phyloP scores from a whole-genome alignment of 2,329 filamentous ascomycete genomes.

The Achaetomium macrosporum region DNA sequence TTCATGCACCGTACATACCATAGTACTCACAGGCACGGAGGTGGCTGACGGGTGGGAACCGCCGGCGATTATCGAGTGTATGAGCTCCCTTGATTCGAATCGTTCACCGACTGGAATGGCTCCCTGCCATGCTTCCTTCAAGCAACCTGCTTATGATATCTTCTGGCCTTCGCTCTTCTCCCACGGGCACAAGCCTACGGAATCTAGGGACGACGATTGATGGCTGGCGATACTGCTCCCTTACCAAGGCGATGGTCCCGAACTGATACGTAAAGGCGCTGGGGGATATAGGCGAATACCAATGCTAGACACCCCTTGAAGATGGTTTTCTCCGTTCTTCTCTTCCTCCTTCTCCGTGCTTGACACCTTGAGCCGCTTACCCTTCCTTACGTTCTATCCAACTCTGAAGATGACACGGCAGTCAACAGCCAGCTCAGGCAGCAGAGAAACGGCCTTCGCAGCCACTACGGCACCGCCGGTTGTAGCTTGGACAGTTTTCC shows the following conservation, averaged over 20 bases:
- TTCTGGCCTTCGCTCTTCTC: background rate
- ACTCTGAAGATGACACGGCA: background rate
- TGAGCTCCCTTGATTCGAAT: conserved; percentile 5
- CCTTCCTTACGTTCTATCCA: background rate
- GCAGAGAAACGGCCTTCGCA: background rate
- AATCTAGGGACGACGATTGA: conserved; percentile 2
- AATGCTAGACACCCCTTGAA: conserved; percentile 15
- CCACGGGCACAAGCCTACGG: background rate
- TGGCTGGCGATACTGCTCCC: conserved; percentile 5
- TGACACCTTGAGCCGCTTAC: background rate
- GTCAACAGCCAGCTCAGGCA: background rate
- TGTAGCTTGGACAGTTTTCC: conserved; percentile 27
- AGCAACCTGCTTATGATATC: conserved; percentile 9
- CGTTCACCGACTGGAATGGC: conserved; percentile 13
- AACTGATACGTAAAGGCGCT: conserved; percentile 15
- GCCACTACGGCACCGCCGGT: conserved; percentile 22
- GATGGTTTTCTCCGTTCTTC: conserved; percentile 1
- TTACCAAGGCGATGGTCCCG: conserved; percentile 5
- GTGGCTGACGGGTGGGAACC: conserved; percentile 2
- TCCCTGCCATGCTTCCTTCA: conserved; percentile 14
- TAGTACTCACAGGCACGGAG: background rate
- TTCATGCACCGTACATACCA: background rate
- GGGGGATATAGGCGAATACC: background rate
- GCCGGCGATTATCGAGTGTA: background rate
- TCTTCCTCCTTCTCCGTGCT: background rate